These are phyloP conservation scores for Gautieria morchelliformis DNA, from an alignment of 768 basidiomycete genomes.

Conservation along the genomic window DNA sequence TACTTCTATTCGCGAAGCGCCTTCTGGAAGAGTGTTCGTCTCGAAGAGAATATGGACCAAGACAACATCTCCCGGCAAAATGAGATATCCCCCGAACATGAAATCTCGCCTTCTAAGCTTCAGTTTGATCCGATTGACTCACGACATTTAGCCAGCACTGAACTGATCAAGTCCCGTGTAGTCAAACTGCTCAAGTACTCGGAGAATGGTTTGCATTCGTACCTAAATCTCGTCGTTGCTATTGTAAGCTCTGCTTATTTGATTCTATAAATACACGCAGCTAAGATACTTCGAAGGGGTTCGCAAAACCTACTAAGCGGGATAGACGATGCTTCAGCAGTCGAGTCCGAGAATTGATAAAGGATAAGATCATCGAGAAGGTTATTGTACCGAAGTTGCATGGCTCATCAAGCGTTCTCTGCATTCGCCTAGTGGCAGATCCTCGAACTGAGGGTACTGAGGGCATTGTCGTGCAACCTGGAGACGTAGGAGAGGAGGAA, in stretches of 20 bases:
- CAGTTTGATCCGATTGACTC: slow-evolving; percentile 69
- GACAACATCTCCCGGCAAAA: slow-evolving; percentile 24
- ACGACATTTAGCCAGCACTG: slow-evolving; percentile 66
- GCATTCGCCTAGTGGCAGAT: slow-evolving; percentile 54
- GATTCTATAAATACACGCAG: neutral
- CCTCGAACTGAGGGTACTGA: slow-evolving; percentile 25
- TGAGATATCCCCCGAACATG: slow-evolving; percentile 10
- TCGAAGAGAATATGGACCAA: slow-evolving; percentile 40
- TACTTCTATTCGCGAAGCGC: slow-evolving; percentile 72
- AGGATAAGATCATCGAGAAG: slow-evolving; percentile 66
- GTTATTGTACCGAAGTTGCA: slow-evolving; percentile 55
- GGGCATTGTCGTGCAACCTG: slow-evolving; percentile 14
- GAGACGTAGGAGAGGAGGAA: slow-evolving; percentile 17
- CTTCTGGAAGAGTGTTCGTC: slow-evolving; percentile 67
- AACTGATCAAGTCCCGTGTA: slow-evolving; percentile 61
- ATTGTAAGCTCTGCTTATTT: slow-evolving; percentile 40
- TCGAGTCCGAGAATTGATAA: slow-evolving; percentile 62
- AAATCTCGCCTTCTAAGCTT: slow-evolving; percentile 22
- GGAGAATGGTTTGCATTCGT: slow-evolving; percentile 59
- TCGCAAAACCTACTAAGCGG: slow-evolving; percentile 60
- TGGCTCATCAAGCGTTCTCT: slow-evolving; percentile 39
- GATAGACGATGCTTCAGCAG: slow-evolving; percentile 79
- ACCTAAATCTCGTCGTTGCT: slow-evolving; percentile 66
- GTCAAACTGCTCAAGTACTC: slow-evolving; percentile 63
- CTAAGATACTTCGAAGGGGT: slow-evolving; percentile 42